These are phyloP conservation scores for Fusarium tupiense DNA, from an alignment of 2,329 filamentous ascomycete genomes.

Conservation along the genomic window DNA sequence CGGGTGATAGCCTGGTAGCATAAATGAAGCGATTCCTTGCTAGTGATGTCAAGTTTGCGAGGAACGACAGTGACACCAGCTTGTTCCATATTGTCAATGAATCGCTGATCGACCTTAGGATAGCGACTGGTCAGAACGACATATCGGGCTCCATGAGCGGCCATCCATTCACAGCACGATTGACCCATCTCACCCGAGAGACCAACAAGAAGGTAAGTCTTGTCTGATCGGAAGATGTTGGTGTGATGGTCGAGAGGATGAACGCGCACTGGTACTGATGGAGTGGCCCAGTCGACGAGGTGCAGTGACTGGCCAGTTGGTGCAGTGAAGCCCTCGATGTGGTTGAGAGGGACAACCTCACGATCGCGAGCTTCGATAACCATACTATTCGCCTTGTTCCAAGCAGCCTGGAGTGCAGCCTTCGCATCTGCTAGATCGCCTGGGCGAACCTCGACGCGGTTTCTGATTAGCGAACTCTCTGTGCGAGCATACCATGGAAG, in stretches of 20 bases:
- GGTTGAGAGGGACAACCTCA: not conserved
- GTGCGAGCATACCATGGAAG: not conserved
- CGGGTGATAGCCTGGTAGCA: constrained; percentile 14
- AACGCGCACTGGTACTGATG: not conserved
- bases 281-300: not conserved
- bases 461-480: not conserved
- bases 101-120: constrained; percentile 34
- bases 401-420: not conserved
- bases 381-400: not conserved
- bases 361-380: not conserved
- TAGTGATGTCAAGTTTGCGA: constrained; percentile 2
- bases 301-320: not conserved
- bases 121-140: constrained; percentile 53
- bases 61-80: not conserved
- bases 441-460: not conserved
- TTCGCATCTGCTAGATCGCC: not conserved
- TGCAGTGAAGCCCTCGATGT: not conserved
- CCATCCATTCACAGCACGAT: constrained; percentile 54
- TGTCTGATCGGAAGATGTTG: constrained; percentile 17
- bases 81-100: constrained; percentile 36
- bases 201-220: constrained; percentile 49
- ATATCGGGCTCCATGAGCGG: constrained; percentile 48
- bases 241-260: constrained; percentile 1
- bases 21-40: not conserved
- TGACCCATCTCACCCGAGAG: constrained; percentile 49